Evolutionary conservation across 306 rosid genomes (phyloP), one percentile per base, ranked within the genome.

Genomic region (Vigna hirtella): DNA sequence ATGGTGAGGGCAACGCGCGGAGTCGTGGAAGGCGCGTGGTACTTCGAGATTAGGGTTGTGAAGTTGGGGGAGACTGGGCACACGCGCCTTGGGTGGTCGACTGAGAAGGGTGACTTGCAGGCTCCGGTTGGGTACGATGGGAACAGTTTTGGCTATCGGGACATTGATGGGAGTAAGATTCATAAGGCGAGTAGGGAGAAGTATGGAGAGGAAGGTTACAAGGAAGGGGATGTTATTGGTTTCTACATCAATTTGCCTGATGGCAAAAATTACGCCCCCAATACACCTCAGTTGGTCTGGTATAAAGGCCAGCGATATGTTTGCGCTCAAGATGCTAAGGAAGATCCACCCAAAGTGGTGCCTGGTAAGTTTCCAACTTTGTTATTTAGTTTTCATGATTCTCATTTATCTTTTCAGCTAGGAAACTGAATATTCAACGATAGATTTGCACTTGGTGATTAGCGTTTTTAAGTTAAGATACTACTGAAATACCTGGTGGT

Each of bases 1-100:
- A 93, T 95, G 99, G 98, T 91, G 14, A 95, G 98, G 81, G 90
- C 94, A 28, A 95, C 98, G 7, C 90, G 99, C 73, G 96, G 97
- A 3, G 98, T 93, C 12, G 83, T 72, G 4, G 98, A 93, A 83
- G 99, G 97, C 13, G 93, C 98, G 4, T 95, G 99, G 99, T 95
- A 93, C 73, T 95, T 91, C 61, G 99, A 95, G 74, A 86, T 92
- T 20, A 93, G 70, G 87, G 89, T 95, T 53, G 87, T 87, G 69
- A 83, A 68, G 15, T 85, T 95, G 86, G 99, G 97, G 58, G 94
- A 87, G 20, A 87, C 87, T 1, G 97, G 98, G 14, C 98, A 95
- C 73, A 95, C 99, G 0, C 87, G 99, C 9, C 90, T 95, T 6
- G 98, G 98, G 0, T 95, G 97, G 97, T 88, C 94, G 7, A 95